Percentiles rank a stretch among this genome's conserved stretches.
phyloP scores from a whole-genome alignment of 345 rosid genomes.

The Rhodomyrtus tomentosa region DNA sequence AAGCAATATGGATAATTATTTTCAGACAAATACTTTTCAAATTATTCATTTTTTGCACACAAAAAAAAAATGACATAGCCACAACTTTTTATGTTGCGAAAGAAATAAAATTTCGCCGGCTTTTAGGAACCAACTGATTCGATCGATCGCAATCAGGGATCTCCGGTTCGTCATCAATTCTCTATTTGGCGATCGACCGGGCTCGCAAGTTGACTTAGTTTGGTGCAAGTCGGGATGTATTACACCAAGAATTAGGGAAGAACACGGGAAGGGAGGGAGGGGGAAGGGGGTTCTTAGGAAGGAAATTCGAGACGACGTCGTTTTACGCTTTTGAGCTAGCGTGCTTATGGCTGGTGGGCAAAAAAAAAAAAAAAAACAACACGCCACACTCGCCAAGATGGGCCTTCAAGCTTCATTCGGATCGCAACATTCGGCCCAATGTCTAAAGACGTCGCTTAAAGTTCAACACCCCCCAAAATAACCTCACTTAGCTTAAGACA shows the following conservation, averaged over 20 bases:
- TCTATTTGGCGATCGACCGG: background rate
- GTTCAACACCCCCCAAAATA: background rate
- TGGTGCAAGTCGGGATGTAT: background rate
- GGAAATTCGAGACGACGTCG: background rate
- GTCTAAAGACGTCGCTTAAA: background rate
- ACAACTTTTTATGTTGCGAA: background rate
- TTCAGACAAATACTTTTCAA: background rate
- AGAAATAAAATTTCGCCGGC: background rate
- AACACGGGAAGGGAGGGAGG: background rate
- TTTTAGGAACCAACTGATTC: background rate
- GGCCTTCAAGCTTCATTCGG: background rate
- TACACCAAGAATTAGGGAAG: background rate
- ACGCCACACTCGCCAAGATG: background rate
- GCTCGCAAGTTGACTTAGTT: background rate
- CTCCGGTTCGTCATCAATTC: background rate
- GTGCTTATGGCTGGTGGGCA: background rate
- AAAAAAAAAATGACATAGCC: background rate
- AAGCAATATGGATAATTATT: background rate
- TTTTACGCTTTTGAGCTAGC: background rate
- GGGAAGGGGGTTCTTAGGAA: background rate
- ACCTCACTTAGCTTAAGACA: background rate
- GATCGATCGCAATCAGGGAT: background rate
- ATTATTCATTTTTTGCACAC: background rate
- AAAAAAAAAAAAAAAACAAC: too few relatives aligned
- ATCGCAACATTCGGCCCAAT: background rate